phyloP scores from a whole-genome alignment of 805 yeast species.

The Saccharomycopsis vini region DNA sequence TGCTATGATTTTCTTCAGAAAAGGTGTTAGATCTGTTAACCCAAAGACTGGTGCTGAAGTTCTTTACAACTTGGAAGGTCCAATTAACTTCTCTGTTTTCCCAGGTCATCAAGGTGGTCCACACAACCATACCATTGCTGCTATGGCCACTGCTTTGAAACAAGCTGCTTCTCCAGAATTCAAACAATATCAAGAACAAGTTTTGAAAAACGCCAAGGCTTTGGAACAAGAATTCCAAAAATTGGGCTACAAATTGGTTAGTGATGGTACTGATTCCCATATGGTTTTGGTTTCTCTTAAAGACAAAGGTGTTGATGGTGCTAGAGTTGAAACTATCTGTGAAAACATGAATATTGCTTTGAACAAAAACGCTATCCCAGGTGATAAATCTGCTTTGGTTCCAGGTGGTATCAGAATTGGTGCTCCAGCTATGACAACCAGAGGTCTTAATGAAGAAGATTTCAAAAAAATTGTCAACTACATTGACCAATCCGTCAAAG shows the following conservation, averaged over 20 bases:
- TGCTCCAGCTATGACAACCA: slow-evolving; percentile 97
- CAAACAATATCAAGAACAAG: slow-evolving; percentile 75
- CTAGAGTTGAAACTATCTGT: slow-evolving; percentile 83
- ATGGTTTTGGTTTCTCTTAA: slow-evolving; percentile 78
- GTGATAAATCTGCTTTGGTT: slow-evolving; percentile 89
- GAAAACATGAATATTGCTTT: slow-evolving; percentile 90
- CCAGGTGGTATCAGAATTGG: slow-evolving; percentile 97
- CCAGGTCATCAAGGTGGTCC: slow-evolving; percentile 99
- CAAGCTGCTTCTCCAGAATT: slow-evolving; percentile 88
- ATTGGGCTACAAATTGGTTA: slow-evolving; percentile 69
- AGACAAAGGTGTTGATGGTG: slow-evolving; percentile 78
- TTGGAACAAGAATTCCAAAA: slow-evolving; percentile 60
- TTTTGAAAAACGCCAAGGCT: slow-evolving; percentile 69
- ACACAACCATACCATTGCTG: slow-evolving; percentile 95
- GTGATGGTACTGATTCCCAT: slow-evolving; percentile 93
- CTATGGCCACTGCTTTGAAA: slow-evolving; percentile 88
- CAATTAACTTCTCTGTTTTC: slow-evolving; percentile 93
- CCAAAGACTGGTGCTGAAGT: slow-evolving; percentile 78
- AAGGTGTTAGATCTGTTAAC: slow-evolving; percentile 77
- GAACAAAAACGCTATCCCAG: slow-evolving; percentile 93
- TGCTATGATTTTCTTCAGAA: slow-evolving; percentile 95
- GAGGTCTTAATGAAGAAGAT: slow-evolving; percentile 77
- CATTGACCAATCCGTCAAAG: slow-evolving; percentile 69
- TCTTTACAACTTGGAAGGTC: slow-evolving; percentile 78
- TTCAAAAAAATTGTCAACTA: slow-evolving; percentile 72